A percentile compares a stretch with the other conserved stretches of the same genome.
Evolutionary conservation across 2,329 filamentous ascomycete genomes (phyloP).

Genomic region (Fusarium illudens): DNA sequence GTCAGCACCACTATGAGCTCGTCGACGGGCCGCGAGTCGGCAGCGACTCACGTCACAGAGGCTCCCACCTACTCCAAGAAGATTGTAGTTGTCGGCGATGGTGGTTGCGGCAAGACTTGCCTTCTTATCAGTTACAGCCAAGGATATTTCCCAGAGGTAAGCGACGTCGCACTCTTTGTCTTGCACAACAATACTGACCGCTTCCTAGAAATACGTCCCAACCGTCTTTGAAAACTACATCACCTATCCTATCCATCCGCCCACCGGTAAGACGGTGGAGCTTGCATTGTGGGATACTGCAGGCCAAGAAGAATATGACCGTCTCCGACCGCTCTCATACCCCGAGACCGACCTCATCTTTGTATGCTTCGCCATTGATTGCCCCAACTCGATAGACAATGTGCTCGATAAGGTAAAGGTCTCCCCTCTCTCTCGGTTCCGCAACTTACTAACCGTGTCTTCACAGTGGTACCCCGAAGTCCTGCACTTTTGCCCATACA

Average conservation of each 20-base stretch:
- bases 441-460: slow-evolving; percentile 4
- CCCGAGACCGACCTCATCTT: slow-evolving; percentile 98
- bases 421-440: not conserved
- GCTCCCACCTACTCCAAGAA: slow-evolving; percentile 97
- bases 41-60: slow-evolving; percentile 86
- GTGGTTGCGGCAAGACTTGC: slow-evolving; percentile 98
- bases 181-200: slow-evolving; percentile 9
- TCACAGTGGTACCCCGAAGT: slow-evolving; percentile 97
- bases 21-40: slow-evolving; percentile 78
- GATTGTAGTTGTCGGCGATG: slow-evolving; percentile 97
- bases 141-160: slow-evolving; percentile 97
- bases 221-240: slow-evolving; percentile 99
- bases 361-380: slow-evolving; percentile 99
- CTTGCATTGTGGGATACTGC: slow-evolving; percentile 98
- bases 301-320: slow-evolving; percentile 98
- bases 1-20: slow-evolving; percentile 85
- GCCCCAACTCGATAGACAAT: slow-evolving; percentile 96
- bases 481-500: slow-evolving; percentile 97
- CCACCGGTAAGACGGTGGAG: slow-evolving; percentile 92
- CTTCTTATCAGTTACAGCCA: slow-evolving; percentile 98
- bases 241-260: slow-evolving; percentile 89
- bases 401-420: slow-evolving; percentile 91
- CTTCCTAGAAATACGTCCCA: slow-evolving; percentile 92
- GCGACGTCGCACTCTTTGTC: slow-evolving; percentile 31
- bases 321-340: slow-evolving; percentile 93